Evolutionary conservation across 2,329 filamentous ascomycete genomes (phyloP).

Genomic region (Exophiala sideris): DNA sequence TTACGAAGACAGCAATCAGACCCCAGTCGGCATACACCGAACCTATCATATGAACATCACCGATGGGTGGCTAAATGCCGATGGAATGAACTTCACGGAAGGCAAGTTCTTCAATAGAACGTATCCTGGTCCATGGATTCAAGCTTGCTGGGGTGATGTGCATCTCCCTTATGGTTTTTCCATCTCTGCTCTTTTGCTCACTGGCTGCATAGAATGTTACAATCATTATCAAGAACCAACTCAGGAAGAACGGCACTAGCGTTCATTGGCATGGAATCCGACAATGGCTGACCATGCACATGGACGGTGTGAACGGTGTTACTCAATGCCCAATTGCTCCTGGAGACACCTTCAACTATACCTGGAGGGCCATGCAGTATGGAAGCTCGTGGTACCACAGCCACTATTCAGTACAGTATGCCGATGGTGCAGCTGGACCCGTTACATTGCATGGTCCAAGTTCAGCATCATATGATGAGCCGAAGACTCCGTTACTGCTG

Average conservation of each 20-base stretch:
- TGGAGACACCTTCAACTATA: constrained; percentile 61
- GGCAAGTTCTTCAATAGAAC: constrained; percentile 50
- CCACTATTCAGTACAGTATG: constrained; percentile 61
- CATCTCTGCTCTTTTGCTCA: background rate
- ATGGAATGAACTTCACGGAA: constrained; percentile 10
- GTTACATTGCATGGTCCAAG: constrained; percentile 35
- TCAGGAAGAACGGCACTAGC: constrained; percentile 33
- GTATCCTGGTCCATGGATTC: constrained; percentile 51
- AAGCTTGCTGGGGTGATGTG: constrained; percentile 46
- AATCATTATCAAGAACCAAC: constrained; percentile 42
- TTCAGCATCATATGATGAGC: constrained; percentile 11
- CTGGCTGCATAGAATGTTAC: constrained; percentile 31
- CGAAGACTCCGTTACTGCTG: constrained; percentile 7
- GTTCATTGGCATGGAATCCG: constrained; percentile 76
- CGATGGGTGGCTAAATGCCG: background rate
- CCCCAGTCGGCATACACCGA: constrained; percentile 7
- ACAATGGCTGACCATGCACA: constrained; percentile 69
- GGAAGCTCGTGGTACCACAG: constrained; percentile 66
- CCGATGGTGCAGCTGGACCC: constrained; percentile 65
- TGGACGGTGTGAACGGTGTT: constrained; percentile 68
- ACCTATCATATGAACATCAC: constrained; percentile 8
- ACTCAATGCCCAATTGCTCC: constrained; percentile 67
- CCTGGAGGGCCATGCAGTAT: constrained; percentile 54
- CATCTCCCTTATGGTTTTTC: too few relatives aligned
- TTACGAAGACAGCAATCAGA: constrained; percentile 5